A percentile compares a stretch with the other conserved stretches of the same genome.
phyloP scores from a whole-genome alignment of 768 basidiomycete genomes.

The Hygrophoropsis aurantiaca region DNA sequence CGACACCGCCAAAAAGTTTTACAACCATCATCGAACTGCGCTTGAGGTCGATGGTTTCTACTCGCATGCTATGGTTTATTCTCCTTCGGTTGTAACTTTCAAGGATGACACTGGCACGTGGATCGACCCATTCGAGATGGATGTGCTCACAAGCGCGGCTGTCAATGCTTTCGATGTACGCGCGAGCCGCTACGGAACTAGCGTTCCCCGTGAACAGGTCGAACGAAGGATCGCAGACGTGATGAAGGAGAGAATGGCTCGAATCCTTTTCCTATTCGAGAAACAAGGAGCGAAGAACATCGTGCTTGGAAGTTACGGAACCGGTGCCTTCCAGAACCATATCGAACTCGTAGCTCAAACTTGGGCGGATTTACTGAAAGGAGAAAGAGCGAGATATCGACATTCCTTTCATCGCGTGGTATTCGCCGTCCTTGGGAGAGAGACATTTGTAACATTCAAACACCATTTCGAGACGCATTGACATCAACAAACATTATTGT shows the following conservation, averaged over 20 bases:
- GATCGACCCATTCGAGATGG: slow-evolving; percentile 50
- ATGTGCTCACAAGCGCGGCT: slow-evolving; percentile 65
- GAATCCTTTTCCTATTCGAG: slow-evolving; percentile 67
- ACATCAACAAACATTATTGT: too few relatives aligned
- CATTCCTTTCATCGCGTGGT: slow-evolving; percentile 60
- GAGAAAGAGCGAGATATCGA: slow-evolving; percentile 51
- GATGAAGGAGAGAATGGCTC: slow-evolving; percentile 73
- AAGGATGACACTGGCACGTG: slow-evolving; percentile 56
- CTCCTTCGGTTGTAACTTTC: slow-evolving; percentile 55
- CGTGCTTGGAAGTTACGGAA: slow-evolving; percentile 76
- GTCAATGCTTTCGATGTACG: slow-evolving; percentile 60
- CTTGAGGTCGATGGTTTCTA: slow-evolving; percentile 59
- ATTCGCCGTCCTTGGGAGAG: slow-evolving; percentile 62
- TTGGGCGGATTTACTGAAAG: slow-evolving; percentile 62
- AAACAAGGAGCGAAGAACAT: slow-evolving; percentile 55
- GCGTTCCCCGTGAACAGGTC: slow-evolving; percentile 2
- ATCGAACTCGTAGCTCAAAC: slow-evolving; percentile 56
- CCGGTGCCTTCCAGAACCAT: slow-evolving; percentile 73
- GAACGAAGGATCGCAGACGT: slow-evolving; percentile 44
- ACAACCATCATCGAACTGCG: slow-evolving; percentile 47
- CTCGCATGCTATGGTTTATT: slow-evolving; percentile 69
- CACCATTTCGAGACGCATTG: slow-evolving; percentile 33
- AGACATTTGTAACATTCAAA: slow-evolving; percentile 46
- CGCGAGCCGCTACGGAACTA: neutral
- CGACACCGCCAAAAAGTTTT: slow-evolving; percentile 50